Conservation (phyloP, 139 green algal species). For the Eudorina sp. region DNA sequence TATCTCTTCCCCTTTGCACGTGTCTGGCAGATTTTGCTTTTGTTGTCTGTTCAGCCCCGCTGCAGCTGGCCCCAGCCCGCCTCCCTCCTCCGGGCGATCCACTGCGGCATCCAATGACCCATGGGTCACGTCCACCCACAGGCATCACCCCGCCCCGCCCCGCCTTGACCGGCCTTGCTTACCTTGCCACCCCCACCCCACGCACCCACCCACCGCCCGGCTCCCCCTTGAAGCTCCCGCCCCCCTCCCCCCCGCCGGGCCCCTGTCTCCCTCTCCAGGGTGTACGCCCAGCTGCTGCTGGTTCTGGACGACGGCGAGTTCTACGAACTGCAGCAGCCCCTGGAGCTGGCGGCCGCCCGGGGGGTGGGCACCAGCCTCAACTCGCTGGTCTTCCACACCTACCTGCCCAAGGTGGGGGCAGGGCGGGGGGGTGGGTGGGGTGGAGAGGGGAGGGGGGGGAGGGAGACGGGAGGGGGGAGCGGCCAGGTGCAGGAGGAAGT, state of each 20-base stretch:
- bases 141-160: too few relatives aligned
- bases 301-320: slow-evolving; percentile 93
- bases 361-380: slow-evolving; percentile 84
- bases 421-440: neutral
- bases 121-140: too few relatives aligned
- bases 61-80: too few relatives aligned
- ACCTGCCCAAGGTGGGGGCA: slow-evolving; percentile 55
- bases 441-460: neutral
- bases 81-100: too few relatives aligned
- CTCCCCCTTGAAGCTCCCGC: neutral
- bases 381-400: slow-evolving; percentile 83
- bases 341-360: slow-evolving; percentile 71
- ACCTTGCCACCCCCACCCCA: too few relatives aligned
- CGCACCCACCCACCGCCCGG: too few relatives aligned
- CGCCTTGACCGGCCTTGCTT: neutral
- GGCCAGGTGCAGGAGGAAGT: neutral
- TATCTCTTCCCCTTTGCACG: too few relatives aligned
- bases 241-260: neutral
- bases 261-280: slow-evolving; percentile 47
- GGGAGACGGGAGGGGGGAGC: neutral
- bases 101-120: too few relatives aligned
- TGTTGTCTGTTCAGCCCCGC: too few relatives aligned
- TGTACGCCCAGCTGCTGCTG: slow-evolving; percentile 80
- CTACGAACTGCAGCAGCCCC: slow-evolving; percentile 58
- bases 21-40: too few relatives aligned